Base-by-base conservation (phyloP, 345 rosid genomes). In the Tarenaya hassleriana region DNA sequence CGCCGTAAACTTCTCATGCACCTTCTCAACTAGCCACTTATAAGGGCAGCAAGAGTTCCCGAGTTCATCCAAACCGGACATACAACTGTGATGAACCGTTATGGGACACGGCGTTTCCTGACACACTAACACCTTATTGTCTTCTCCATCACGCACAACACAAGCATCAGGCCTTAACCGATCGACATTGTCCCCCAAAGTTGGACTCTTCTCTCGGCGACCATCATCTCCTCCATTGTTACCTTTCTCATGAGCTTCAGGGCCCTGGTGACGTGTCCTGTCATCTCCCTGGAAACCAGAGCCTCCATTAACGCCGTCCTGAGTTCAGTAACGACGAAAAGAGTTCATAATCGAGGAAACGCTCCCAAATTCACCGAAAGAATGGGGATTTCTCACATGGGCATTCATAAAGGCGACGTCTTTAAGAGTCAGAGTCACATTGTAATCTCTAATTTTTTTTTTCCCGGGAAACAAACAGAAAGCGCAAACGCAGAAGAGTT, bases 41-140 rank as follows among this genome's bases (percentile, higher is more conserved):
- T 77, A 81, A 19, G 86, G 81, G 45, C 95, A 81, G 16, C 62
- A 73, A 65, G 78, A 86, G 3, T 60, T 72, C 0, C 84, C 95
- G 12, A 37, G 48, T 3, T 68, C 70, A 60, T 83, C 81, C 27
- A 72, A 70, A 14, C 60, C 56, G 12, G 34, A 16, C 18, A 50
- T 35, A 61, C 83, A 74, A 7, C 68, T 66, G 18, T 61, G 73
- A 53, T 83, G 87, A 57, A 78, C 34, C 1, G 73, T 64, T 14
- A 80, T 15, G 0, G 74, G 61, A 61, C 87, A 80, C 10, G 67
- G 76, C 42, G 21, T 46, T 31, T 50, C 75, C 29, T 60, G 27
- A 47, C 92, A 80, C 31, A 53, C 50, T 55, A 80, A 34, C 29
- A 75, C 53, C 56, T 61, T 47, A 37, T 53, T 68, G 52, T 69